Conservation (phyloP, 768 basidiomycete genomes). For the Hydnum rufescens region DNA sequence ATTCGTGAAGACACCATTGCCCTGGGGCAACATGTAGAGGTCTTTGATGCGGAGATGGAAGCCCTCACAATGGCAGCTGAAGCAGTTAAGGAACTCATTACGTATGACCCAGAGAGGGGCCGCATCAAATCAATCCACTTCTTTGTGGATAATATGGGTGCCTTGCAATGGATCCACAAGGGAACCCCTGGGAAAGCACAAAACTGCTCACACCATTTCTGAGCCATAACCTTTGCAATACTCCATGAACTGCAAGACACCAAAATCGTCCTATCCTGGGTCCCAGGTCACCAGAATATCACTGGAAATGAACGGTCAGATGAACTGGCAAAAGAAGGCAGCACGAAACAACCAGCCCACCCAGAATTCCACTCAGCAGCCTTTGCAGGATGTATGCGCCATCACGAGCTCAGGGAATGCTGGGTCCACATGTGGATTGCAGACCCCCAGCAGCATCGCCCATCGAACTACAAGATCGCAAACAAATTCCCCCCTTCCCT, state of each 20-base stretch:
- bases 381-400: not conserved
- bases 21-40: not conserved
- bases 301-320: constrained; percentile 5
- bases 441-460: not conserved
- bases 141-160: too few species aligned
- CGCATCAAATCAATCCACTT: too few species aligned
- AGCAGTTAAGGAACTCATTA: too few species aligned
- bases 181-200: too few species aligned
- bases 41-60: not conserved
- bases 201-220: too few species aligned
- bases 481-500: not conserved
- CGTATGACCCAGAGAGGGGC: too few species aligned
- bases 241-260: too few species aligned
- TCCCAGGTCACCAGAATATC: constrained; percentile 5
- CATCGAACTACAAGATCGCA: not conserved
- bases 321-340: constrained; percentile 5
- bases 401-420: not conserved
- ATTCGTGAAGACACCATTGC: not conserved
- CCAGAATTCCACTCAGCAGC: not conserved
- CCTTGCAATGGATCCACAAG: too few species aligned
- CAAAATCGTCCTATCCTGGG: too few species aligned
- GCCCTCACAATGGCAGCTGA: too few species aligned
- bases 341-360: not conserved
- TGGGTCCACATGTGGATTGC: not conserved
- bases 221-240: too few species aligned